Percentiles rank a stretch among this genome's conserved stretches.
phyloP scores from a whole-genome alignment of 129 eudicot genomes.

The Artemisia tridentata region DNA sequence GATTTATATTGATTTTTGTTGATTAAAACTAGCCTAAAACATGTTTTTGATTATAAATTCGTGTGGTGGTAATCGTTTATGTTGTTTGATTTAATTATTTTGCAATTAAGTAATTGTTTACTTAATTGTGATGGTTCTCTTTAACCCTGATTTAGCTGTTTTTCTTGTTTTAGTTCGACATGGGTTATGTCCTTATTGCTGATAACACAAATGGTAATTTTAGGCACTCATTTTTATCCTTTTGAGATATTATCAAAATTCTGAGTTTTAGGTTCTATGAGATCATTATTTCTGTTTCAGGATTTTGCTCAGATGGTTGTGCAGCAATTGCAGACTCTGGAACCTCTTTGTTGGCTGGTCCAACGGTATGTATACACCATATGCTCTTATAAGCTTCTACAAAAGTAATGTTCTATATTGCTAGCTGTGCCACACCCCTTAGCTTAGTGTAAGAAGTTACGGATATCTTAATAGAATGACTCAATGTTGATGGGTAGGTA shows the following conservation, averaged over 20 bases:
- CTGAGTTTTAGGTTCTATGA: constrained; percentile 14
- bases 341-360: constrained; percentile 93
- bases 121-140: not conserved
- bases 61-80: too few relatives aligned
- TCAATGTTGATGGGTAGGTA: not conserved
- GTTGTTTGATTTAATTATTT: too few relatives aligned
- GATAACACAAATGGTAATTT: constrained; percentile 71
- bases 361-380: constrained; percentile 62
- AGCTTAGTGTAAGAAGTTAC: too few relatives aligned
- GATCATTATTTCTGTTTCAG: constrained; percentile 37
- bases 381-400: not conserved
- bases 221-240: not conserved
- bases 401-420: not conserved
- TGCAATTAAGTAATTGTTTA: constrained; percentile 4
- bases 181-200: constrained; percentile 85
- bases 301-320: constrained; percentile 71
- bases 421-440: too few relatives aligned
- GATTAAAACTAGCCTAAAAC: too few relatives aligned
- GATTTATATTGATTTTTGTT: too few relatives aligned
- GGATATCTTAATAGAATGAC: not conserved
- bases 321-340: constrained; percentile 99
- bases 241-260: not conserved
- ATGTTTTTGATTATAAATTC: too few relatives aligned
- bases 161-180: constrained; percentile 55
- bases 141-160: constrained; percentile 18